phyloP scores from a whole-genome alignment of 108 stramenopile genomes.

The Mayamaea pseudoterrestris region DNA sequence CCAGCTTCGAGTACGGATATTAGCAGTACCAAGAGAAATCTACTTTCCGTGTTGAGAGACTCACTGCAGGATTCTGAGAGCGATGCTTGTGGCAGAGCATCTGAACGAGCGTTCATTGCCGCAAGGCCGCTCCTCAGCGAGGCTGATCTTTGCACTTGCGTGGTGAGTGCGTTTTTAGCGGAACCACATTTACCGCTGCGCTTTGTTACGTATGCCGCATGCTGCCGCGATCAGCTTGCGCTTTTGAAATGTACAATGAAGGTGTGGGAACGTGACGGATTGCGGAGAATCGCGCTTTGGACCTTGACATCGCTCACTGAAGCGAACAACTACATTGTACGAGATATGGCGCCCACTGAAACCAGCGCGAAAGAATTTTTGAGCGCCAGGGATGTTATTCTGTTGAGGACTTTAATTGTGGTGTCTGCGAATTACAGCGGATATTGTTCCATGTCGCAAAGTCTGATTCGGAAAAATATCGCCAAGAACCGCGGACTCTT shows the following conservation, averaged over 20 bases:
- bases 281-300: constrained; percentile 37
- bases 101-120: constrained; percentile 35
- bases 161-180: constrained; percentile 33
- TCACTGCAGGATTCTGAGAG: background rate
- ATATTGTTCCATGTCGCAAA: constrained; percentile 25
- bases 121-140: constrained; percentile 17
- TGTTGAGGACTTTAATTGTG: constrained; percentile 4
- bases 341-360: constrained; percentile 8
- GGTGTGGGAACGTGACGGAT: constrained; percentile 37
- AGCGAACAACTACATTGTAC: constrained; percentile 30
- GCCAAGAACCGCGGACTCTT: constrained; percentile 31
- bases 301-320: constrained; percentile 26
- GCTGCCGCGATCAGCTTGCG: constrained; percentile 55
- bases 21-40: background rate
- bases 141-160: constrained; percentile 21
- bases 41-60: background rate
- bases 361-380: constrained; percentile 29
- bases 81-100: constrained; percentile 19
- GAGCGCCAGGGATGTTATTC: constrained; percentile 31
- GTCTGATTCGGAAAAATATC: constrained; percentile 35
- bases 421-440: too few species aligned
- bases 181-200: constrained; percentile 25
- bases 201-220: constrained; percentile 23
- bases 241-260: constrained; percentile 38
- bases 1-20: too few species aligned